Evolutionary conservation across 371 early-diverging fungal species (phyloP), one percentile per base, ranked within the genome.

Genomic region (Nosema muscidifuracis): DNA sequence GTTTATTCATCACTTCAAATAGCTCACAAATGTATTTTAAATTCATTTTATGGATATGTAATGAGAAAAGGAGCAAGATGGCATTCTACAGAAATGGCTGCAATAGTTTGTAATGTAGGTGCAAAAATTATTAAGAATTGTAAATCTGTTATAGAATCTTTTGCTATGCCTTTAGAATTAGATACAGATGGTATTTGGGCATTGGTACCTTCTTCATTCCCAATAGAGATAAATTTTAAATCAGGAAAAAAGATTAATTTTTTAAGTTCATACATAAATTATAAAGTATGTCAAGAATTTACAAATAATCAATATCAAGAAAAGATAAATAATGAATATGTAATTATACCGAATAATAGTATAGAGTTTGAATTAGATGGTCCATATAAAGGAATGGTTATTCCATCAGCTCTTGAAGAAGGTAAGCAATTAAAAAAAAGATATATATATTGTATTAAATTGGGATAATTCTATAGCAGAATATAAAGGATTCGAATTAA

Each of bases 181-280:
- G 97, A 99, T 82, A 97, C 99, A 7, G 98, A 97, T 79, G 97
- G 98, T 67, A 97, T 99, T 76, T 99, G 97, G 97, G 94, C 94
- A 82, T 89, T 94, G 31, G 82, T 99, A 36, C 99, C 99, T 0
- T 81, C 86, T 18, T 85, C 86, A 0, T 95, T 99, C 72, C 96
- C 97, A 0, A 91, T 92, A 73, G 90, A 90, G 73, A 91, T 90
- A 81, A 80, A 84, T 0, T 87, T 88, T 53, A 30, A 55, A 28
- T 47, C 68, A 18, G 64, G 82, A 89, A 65, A 28, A 51, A 85
- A 85, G 24, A 88, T 97, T 57, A 91, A 95, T 15, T 94, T 96
- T 74, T 92, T 97, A 2, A 91, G 92, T 81, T 88, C 90, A 43
- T 92, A 96, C 92, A 85, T 99, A 75, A 99, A 97, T 80, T 93